Conservation (phyloP, 1,139 yeast species). For the Fermentozyma sake region DNA sequence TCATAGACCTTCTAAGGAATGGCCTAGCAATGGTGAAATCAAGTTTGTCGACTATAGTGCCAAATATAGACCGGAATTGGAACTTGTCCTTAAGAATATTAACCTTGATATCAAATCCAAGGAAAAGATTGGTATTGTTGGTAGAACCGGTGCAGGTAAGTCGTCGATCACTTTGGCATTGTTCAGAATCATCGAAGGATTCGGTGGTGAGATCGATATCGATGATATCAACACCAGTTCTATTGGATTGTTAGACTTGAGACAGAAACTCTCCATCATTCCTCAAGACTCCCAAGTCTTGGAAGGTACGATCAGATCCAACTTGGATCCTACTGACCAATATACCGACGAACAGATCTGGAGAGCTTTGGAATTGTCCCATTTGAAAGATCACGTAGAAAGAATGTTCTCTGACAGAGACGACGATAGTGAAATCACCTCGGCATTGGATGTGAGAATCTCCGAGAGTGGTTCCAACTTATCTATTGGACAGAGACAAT, state of each 20-base stretch:
- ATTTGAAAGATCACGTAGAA: conserved; percentile 69
- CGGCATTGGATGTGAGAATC: conserved; percentile 60
- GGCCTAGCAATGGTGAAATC: conserved; percentile 64
- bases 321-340: conserved; percentile 76
- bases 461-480: conserved; percentile 84
- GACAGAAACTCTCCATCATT: conserved; percentile 82
- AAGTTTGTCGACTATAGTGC: conserved; percentile 59
- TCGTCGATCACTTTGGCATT: conserved; percentile 66
- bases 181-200: conserved; percentile 76
- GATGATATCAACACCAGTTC: conserved; percentile 65
- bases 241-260: conserved; percentile 78
- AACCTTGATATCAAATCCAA: conserved; percentile 47
- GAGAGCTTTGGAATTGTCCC: conserved; percentile 82
- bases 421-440: conserved; percentile 22
- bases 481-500: conserved; percentile 88
- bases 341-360: conserved; percentile 77
- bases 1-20: conserved; percentile 55
- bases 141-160: conserved; percentile 86
- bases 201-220: conserved; percentile 64
- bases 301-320: conserved; percentile 84
- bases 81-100: conserved; percentile 54
- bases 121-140: conserved; percentile 78
- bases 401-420: conserved; percentile 46
- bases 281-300: conserved; percentile 98
- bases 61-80: conserved; percentile 55